A percentile compares a stretch with the other conserved stretches of the same genome.
Evolutionary conservation across 306 rosid species (phyloP).

Genomic region (Sechiopsis laciniata): DNA sequence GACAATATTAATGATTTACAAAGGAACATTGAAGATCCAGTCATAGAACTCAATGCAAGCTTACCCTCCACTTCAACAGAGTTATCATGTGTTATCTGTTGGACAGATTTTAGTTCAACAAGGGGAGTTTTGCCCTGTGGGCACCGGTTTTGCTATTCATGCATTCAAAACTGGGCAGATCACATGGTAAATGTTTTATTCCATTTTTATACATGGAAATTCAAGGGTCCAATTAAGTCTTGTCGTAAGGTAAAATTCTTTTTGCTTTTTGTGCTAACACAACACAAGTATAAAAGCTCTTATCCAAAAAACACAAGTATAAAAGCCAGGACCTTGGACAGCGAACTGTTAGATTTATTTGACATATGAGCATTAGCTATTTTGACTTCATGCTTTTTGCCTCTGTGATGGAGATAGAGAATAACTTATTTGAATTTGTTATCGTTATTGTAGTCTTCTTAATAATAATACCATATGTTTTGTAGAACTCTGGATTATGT

Average conservation of each 20-base stretch:
- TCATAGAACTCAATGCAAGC: slow-evolving; percentile 27
- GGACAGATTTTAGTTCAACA: slow-evolving; percentile 61
- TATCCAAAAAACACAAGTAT: too few relatives aligned
- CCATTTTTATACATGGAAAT: slow-evolving; percentile 7
- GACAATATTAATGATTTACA: slow-evolving; percentile 29
- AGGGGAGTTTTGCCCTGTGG: slow-evolving; percentile 82
- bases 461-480: not conserved
- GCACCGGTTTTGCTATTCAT: slow-evolving; percentile 76
- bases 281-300: not conserved
- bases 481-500: not conserved
- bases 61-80: slow-evolving; percentile 37
- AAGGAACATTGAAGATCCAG: slow-evolving; percentile 24
- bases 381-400: not conserved
- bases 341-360: not conserved
- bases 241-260: not conserved
- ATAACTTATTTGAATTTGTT: not conserved
- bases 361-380: not conserved
- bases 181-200: slow-evolving; percentile 42
- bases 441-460: not conserved
- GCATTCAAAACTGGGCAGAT: slow-evolving; percentile 76
- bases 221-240: not conserved
- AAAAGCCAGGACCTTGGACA: not conserved
- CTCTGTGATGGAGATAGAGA: not conserved
- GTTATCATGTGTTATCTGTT: slow-evolving; percentile 84
- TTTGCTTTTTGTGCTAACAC: not conserved